phyloP scores from a whole-genome alignment of 2,329 filamentous ascomycete genomes.

The Fusarium annulatum region DNA sequence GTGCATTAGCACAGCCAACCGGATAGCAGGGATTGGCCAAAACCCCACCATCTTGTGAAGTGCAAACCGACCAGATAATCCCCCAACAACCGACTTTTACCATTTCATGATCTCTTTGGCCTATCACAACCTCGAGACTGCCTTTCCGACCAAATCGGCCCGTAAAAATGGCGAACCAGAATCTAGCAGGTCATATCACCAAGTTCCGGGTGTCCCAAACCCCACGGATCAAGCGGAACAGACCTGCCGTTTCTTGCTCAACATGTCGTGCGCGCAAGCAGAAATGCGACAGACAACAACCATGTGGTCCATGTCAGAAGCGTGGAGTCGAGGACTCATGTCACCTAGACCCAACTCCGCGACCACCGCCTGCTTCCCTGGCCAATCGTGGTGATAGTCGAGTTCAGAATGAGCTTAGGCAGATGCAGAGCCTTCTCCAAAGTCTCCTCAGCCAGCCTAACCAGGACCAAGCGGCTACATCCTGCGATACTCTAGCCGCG shows the following conservation, averaged over 20 bases:
- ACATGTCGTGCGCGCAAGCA: slow-evolving; percentile 14
- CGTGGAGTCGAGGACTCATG: slow-evolving; percentile 1
- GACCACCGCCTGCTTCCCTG: not conserved
- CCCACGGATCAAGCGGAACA: slow-evolving; percentile 3
- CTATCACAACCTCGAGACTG: accelerated
- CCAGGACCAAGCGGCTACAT: not conserved
- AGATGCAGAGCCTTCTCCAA: slow-evolving; percentile 15
- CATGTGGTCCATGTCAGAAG: slow-evolving; percentile 8
- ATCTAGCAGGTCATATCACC: not conserved
- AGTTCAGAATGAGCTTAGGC: slow-evolving; percentile 10
- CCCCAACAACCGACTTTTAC: not conserved
- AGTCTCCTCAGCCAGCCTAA: not conserved
- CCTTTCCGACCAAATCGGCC: accelerated
- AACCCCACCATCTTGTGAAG: not conserved
- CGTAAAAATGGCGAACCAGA: not conserved
- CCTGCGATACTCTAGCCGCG: not conserved
- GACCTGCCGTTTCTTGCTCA: slow-evolving; percentile 5
- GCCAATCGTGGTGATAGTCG: not conserved
- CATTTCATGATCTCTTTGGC: not conserved
- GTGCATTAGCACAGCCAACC: accelerated
- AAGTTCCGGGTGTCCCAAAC: slow-evolving; percentile 1
- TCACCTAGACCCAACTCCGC: not conserved
- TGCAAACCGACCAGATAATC: not conserved
- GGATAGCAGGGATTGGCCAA: too few species aligned
- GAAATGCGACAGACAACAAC: slow-evolving; percentile 20